Evolutionary conservation across 2,329 filamentous ascomycete species (phyloP).

Genomic region (Ramularia collo-cygni): DNA sequence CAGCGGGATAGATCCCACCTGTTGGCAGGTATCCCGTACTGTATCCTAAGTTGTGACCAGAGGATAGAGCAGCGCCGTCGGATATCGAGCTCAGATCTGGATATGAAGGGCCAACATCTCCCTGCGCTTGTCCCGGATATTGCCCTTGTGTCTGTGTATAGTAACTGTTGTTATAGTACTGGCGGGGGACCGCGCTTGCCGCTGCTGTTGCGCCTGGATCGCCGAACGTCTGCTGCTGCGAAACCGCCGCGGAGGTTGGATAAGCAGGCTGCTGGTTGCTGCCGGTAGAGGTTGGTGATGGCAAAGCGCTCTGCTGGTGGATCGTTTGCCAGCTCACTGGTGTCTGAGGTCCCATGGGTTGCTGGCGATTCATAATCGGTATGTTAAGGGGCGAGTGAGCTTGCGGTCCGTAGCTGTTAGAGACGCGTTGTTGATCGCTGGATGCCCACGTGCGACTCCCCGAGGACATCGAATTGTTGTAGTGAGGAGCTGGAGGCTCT

Average conservation of each 20-base stretch:
- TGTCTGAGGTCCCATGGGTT: constrained; percentile 10
- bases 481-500: constrained; percentile 10
- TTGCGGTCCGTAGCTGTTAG: constrained; percentile 12
- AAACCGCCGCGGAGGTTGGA: constrained; percentile 4
- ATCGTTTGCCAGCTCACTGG: constrained; percentile 10
- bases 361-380: constrained; percentile 10
- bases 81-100: constrained; percentile 10
- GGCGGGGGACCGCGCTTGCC: constrained; percentile 13
- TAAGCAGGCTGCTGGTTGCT: constrained; percentile 12
- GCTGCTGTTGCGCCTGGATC: constrained; percentile 13
- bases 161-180: constrained; percentile 11
- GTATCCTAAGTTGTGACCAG: constrained; percentile 10
- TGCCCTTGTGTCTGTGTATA: constrained; percentile 10
- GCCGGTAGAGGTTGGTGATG: constrained; percentile 13
- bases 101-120: constrained; percentile 3
- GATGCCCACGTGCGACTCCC: constrained; percentile 10
- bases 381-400: constrained; percentile 8
- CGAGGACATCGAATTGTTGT: constrained; percentile 12
- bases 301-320: constrained; percentile 10
- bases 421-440: constrained; percentile 10
- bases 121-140: constrained; percentile 5
- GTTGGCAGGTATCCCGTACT: constrained; percentile 6
- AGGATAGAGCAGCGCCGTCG: constrained; percentile 5
- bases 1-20: constrained; percentile 3
- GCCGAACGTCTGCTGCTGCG: constrained; percentile 11